Evolutionary conservation across 805 yeast genomes (phyloP).

Genomic region (Pichia phayaonensis): DNA sequence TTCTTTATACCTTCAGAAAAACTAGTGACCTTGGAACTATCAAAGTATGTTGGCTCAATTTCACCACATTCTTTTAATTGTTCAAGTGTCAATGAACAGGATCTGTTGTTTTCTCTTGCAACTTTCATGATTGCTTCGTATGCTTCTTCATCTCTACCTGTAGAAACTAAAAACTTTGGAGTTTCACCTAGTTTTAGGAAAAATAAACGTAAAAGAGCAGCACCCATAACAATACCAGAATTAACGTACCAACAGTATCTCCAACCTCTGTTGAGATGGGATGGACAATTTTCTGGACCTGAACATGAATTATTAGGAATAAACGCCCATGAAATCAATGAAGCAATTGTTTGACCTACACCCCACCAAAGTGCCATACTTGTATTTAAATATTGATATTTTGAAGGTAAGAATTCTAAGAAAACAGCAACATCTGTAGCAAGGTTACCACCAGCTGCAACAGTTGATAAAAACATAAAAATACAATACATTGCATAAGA

Average conservation of each 20-base stretch:
- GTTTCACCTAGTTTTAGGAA: slow-evolving; percentile 42
- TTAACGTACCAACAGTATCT: slow-evolving; percentile 48
- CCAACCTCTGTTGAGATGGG: slow-evolving; percentile 51
- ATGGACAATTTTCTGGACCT: slow-evolving; percentile 35
- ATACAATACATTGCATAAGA: slow-evolving; percentile 43
- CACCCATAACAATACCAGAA: slow-evolving; percentile 43
- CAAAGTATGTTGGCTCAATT: slow-evolving; percentile 22
- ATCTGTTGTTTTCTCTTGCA: slow-evolving; percentile 38
- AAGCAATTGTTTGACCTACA: slow-evolving; percentile 49
- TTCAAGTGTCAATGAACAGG: slow-evolving; percentile 36
- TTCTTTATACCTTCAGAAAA: slow-evolving; percentile 22
- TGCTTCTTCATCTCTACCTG: slow-evolving; percentile 45
- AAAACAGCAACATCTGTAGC: slow-evolving; percentile 48
- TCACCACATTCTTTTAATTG: slow-evolving; percentile 39
- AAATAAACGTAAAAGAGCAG: slow-evolving; percentile 41
- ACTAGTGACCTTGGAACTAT: slow-evolving; percentile 11
- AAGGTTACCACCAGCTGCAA: slow-evolving; percentile 51
- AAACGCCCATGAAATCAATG: slow-evolving; percentile 48
- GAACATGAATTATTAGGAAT: slow-evolving; percentile 43
- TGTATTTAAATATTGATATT: slow-evolving; percentile 44
- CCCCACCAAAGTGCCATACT: slow-evolving; percentile 58
- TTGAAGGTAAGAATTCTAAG: slow-evolving; percentile 45
- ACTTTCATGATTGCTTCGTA: slow-evolving; percentile 35
- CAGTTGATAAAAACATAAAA: slow-evolving; percentile 36
- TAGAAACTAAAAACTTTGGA: slow-evolving; percentile 46